These are phyloP conservation scores for Avena eriantha DNA, from an alignment of 176 grass and related monocot genomes.

Conservation along the genomic window DNA sequence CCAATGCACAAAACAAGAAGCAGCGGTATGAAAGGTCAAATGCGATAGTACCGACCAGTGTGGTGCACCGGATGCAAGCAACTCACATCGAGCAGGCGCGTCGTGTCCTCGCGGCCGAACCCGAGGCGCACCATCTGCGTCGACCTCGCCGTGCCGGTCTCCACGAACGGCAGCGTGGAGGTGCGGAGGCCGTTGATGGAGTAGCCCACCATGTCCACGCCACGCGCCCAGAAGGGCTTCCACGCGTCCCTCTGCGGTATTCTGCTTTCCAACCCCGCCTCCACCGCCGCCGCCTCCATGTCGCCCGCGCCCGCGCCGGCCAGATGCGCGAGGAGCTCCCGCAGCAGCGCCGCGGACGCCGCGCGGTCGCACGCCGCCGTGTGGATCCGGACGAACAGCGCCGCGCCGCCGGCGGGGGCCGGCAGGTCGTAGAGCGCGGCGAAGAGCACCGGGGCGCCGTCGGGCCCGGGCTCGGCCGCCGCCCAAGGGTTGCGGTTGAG, in stretches of 20 bases:
- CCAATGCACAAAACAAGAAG: background rate
- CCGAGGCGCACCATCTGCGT: slow-evolving; percentile 63
- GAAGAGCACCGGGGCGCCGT: slow-evolving; percentile 53
- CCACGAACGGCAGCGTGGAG: slow-evolving; percentile 60
- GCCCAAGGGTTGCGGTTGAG: slow-evolving; percentile 84
- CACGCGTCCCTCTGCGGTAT: slow-evolving; percentile 70
- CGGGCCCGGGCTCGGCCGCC: background rate
- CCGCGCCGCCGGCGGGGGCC: slow-evolving; percentile 8
- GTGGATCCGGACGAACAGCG: slow-evolving; percentile 76
- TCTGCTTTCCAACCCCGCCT: slow-evolving; percentile 67
- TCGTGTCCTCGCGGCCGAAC: slow-evolving; percentile 62
- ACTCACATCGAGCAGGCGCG: slow-evolving; percentile 73
- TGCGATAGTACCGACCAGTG: background rate
- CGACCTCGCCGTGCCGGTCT: slow-evolving; percentile 58
- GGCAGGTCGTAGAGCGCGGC: slow-evolving; percentile 67
- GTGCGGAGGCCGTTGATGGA: slow-evolving; percentile 88
- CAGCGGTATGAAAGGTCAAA: background rate
- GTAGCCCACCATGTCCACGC: slow-evolving; percentile 85
- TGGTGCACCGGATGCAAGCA: background rate
- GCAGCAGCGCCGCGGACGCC: slow-evolving; percentile 51
- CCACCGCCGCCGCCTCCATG: slow-evolving; percentile 39
- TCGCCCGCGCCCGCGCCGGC: slow-evolving; percentile 33
- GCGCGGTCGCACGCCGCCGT: slow-evolving; percentile 71
- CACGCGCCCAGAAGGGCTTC: slow-evolving; percentile 93
- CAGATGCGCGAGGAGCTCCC: slow-evolving; percentile 61